phyloP scores from a whole-genome alignment of 257 asterid genomes.

The Ophiorrhiza pumila region DNA sequence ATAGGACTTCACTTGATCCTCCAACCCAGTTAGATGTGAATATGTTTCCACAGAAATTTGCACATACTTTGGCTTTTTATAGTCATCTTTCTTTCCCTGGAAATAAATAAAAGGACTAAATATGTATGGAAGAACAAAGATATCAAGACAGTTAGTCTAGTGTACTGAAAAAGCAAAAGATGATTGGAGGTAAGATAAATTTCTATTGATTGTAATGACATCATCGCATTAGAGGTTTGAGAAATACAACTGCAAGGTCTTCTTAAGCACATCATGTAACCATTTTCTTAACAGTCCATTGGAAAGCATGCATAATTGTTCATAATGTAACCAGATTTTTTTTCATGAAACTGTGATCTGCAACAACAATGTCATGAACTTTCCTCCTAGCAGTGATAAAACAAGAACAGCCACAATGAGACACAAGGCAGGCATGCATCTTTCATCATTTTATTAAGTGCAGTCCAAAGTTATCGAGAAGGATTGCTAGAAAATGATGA shows the following conservation, averaged over 20 bases:
- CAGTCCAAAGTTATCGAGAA: neutral
- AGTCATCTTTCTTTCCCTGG: slow-evolving; percentile 56
- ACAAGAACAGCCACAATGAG: neutral
- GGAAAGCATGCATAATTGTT: neutral
- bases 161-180: neutral
- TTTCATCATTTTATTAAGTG: neutral
- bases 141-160: neutral
- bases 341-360: neutral
- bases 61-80: slow-evolving; percentile 79
- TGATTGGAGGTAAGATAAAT: neutral
- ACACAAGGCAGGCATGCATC: neutral
- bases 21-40: slow-evolving; percentile 87
- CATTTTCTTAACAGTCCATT: neutral
- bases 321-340: neutral
- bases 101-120: slow-evolving; percentile 21
- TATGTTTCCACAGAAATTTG: slow-evolving; percentile 93
- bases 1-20: slow-evolving; percentile 61
- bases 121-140: neutral
- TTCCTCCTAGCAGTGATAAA: neutral
- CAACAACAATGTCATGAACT: neutral
- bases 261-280: neutral
- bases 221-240: neutral
- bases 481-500: neutral
- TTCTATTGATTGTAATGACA: neutral
- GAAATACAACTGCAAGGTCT: neutral